Conservation (phyloP, 2,329 filamentous ascomycete species). For the Berkeleyomyces basicola region DNA sequence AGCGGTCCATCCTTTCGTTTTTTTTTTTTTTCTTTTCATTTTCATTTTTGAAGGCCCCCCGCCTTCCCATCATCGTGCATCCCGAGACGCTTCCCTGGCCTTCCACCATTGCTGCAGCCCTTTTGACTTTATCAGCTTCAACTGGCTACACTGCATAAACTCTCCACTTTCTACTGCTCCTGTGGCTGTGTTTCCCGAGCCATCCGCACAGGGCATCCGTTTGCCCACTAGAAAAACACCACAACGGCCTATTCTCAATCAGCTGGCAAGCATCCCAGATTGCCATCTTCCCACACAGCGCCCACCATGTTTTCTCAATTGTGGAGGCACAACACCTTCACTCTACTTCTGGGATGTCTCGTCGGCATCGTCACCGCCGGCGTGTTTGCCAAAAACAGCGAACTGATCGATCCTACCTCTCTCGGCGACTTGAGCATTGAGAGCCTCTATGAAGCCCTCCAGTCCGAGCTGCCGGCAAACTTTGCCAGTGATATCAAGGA, state of each 20-base stretch:
- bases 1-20: too few relatives aligned
- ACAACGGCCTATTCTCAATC: background rate
- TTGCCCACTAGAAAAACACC: background rate
- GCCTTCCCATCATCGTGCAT: too few relatives aligned
- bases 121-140: background rate
- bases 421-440: slow-evolving; percentile 65
- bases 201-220: background rate
- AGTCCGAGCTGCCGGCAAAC: slow-evolving; percentile 52
- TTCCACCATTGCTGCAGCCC: background rate
- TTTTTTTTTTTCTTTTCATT: background rate
- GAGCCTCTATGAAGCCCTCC: slow-evolving; percentile 70
- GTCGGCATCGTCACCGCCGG: slow-evolving; percentile 78
- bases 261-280: background rate
- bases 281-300: background rate
- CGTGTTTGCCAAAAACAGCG: slow-evolving; percentile 78
- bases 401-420: slow-evolving; percentile 67
- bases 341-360: slow-evolving; percentile 78
- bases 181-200: background rate
- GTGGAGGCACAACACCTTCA: slow-evolving; percentile 50
- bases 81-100: too few relatives aligned
- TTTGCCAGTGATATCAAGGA: slow-evolving; percentile 76
- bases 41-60: background rate
- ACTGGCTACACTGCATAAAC: background rate
- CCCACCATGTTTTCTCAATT: background rate
- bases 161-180: background rate